phyloP scores from a whole-genome alignment of 1,139 yeast genomes.

The Yamadazyma dendronema region DNA sequence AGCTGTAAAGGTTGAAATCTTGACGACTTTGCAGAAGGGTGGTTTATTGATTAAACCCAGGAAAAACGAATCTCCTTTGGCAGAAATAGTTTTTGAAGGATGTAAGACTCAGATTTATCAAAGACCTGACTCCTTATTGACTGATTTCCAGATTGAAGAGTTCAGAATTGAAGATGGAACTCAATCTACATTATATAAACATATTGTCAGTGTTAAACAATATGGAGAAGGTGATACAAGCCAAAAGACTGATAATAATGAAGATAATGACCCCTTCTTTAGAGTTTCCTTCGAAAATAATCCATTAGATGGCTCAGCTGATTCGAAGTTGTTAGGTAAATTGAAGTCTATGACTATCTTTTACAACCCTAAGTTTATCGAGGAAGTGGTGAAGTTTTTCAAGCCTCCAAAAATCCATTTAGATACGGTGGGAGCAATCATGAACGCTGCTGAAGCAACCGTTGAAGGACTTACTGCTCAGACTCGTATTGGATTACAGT shows the following conservation, averaged over 20 bases:
- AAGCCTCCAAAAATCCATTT: constrained; percentile 83
- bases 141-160: constrained; percentile 74
- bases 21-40: constrained; percentile 71
- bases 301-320: constrained; percentile 83
- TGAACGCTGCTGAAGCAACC: constrained; percentile 95
- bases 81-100: constrained; percentile 80
- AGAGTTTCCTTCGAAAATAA: constrained; percentile 79
- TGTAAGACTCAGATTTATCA: constrained; percentile 72
- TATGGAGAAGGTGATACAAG: constrained; percentile 19
- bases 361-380: constrained; percentile 79
- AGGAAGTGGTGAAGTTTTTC: constrained; percentile 72
- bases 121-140: constrained; percentile 73
- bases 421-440: constrained; percentile 86
- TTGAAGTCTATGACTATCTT: constrained; percentile 86
- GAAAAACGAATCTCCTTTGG: constrained; percentile 47
- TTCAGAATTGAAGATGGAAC: constrained; percentile 88
- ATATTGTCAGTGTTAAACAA: constrained; percentile 84
- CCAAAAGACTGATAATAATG: constrained; percentile 5
- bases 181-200: constrained; percentile 68
- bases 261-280: constrained; percentile 65
- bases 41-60: constrained; percentile 61
- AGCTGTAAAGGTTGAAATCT: constrained; percentile 62
- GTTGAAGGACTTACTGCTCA: constrained; percentile 88
- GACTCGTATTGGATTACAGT: constrained; percentile 89
- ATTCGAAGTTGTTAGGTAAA: constrained; percentile 69